A percentile compares a stretch with the other conserved stretches of the same genome.
Conservation (phyloP, 805 yeast genomes). For the Kuraishia cidri region DNA sequence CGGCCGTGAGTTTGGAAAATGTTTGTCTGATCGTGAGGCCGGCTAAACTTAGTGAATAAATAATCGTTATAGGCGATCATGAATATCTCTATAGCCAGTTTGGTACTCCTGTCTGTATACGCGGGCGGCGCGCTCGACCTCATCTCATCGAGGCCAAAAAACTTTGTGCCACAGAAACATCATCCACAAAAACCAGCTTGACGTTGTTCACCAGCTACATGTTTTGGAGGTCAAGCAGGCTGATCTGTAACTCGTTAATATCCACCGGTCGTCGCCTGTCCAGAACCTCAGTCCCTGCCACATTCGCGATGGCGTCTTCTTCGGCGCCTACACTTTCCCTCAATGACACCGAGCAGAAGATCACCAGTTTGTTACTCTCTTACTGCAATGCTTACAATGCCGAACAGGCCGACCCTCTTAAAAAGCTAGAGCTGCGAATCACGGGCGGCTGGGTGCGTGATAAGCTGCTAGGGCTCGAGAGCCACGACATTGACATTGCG, state of each 20-base stretch:
- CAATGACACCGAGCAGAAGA: slow-evolving; percentile 30
- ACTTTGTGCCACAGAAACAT: background rate
- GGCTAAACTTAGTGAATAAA: background rate
- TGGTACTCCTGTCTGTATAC: no score
- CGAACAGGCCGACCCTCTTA: slow-evolving; percentile 10
- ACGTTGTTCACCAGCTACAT: no score
- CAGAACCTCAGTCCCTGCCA: no score
- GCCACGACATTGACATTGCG: slow-evolving; percentile 90
- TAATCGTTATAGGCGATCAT: no score
- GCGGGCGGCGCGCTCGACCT: no score
- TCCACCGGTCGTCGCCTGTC: no score
- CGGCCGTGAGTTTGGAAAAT: slow-evolving; percentile 62
- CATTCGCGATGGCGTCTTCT: no score
- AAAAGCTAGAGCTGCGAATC: slow-evolving; percentile 54
- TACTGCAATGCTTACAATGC: slow-evolving; percentile 28
- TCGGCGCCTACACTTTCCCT: slow-evolving; percentile 19
- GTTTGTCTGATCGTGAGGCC: slow-evolving; percentile 1
- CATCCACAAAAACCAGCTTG: no score
- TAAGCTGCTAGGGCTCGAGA: slow-evolving; percentile 69
- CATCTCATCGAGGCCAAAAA: no score
- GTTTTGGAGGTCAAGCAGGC: no score
- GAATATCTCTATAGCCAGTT: no score
- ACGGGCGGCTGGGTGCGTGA: slow-evolving; percentile 99
- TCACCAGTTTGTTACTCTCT: slow-evolving; percentile 28
- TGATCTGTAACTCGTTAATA: no score